These are phyloP conservation scores for Ascochyta pisi DNA, from an alignment of 2,329 filamentous ascomycete genomes.

Conservation along the genomic window DNA sequence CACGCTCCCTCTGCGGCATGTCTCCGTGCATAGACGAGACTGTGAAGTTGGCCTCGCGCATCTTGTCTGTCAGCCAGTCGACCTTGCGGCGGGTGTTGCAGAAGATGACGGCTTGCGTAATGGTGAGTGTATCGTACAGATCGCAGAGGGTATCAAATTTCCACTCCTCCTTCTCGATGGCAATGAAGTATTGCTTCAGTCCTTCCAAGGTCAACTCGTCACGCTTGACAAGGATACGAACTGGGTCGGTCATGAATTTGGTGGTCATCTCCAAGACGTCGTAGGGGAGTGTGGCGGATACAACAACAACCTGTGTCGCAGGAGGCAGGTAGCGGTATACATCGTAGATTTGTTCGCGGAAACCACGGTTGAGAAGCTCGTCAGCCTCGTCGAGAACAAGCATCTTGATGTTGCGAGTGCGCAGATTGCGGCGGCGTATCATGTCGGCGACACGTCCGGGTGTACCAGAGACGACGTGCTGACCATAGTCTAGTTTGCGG, in stretches of 20 bases:
- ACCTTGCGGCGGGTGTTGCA: conserved; percentile 99
- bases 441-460: conserved; percentile 93
- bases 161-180: conserved; percentile 99
- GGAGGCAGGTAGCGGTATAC: conserved; percentile 97
- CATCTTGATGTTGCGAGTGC: conserved; percentile 80
- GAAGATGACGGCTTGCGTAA: conserved; percentile 99
- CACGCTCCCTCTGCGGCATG: conserved; percentile 97
- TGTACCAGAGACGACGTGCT: conserved; percentile 96
- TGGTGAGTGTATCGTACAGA: conserved; percentile 97
- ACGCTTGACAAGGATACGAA: conserved; percentile 96
- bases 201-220: conserved; percentile 97
- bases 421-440: conserved; percentile 76
- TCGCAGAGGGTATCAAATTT: conserved; percentile 99
- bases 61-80: conserved; percentile 99
- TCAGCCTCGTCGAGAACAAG: conserved; percentile 78
- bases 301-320: conserved; percentile 96
- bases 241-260: conserved; percentile 99
- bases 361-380: conserved; percentile 87
- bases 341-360: conserved; percentile 98
- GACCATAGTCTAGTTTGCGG: conserved; percentile 94
- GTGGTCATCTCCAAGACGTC: conserved; percentile 99
- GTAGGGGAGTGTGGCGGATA: conserved; percentile 95
- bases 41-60: conserved; percentile 98
- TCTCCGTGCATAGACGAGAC: conserved; percentile 99
- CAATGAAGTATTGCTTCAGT: conserved; percentile 98